phyloP scores from a whole-genome alignment of 345 rosid genomes.

The Diplotaxis tenuifolia region DNA sequence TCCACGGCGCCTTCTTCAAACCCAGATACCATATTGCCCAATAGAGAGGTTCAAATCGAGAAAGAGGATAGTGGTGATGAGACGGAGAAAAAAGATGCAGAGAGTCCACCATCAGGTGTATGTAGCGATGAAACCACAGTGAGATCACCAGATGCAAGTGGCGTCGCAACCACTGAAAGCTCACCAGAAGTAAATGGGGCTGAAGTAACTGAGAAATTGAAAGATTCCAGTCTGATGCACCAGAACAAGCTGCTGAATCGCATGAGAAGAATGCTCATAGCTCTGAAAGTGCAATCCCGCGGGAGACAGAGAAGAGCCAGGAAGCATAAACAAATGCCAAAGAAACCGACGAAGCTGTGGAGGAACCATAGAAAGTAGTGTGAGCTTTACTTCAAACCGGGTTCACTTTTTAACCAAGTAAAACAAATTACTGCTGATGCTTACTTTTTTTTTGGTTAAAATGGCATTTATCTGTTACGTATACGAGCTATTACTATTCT shows the following conservation, averaged over 20 bases:
- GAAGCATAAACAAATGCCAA: constrained; percentile 22
- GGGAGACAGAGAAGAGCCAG: constrained; percentile 1
- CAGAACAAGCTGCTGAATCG: constrained; percentile 13
- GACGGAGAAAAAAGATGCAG: constrained; percentile 12
- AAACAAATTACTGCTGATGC: not conserved
- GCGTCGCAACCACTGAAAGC: not conserved
- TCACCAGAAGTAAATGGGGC: not conserved
- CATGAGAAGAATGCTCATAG: constrained; percentile 13
- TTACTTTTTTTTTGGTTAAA: constrained; percentile 13
- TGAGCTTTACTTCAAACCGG: not conserved
- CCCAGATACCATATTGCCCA: constrained; percentile 36
- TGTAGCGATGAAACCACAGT: constrained; percentile 7
- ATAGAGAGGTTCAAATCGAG: constrained; percentile 45
- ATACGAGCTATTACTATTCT: constrained; percentile 32
- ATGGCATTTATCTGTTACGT: constrained; percentile 20
- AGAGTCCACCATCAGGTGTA: constrained; percentile 19
- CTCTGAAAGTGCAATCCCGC: constrained; percentile 12
- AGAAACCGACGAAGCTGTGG: constrained; percentile 20
- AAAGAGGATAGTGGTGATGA: constrained; percentile 38
- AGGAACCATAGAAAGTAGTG: constrained; percentile 28
- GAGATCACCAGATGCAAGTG: not conserved
- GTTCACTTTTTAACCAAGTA: constrained; percentile 13
- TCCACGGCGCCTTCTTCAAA: constrained; percentile 39
- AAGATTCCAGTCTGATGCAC: constrained; percentile 17
- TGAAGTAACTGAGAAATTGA: constrained; percentile 6